Percentiles rank a stretch among this genome's conserved stretches.
Conservation (phyloP, 805 yeast species). For the Saccharomycodes ludwigii region DNA sequence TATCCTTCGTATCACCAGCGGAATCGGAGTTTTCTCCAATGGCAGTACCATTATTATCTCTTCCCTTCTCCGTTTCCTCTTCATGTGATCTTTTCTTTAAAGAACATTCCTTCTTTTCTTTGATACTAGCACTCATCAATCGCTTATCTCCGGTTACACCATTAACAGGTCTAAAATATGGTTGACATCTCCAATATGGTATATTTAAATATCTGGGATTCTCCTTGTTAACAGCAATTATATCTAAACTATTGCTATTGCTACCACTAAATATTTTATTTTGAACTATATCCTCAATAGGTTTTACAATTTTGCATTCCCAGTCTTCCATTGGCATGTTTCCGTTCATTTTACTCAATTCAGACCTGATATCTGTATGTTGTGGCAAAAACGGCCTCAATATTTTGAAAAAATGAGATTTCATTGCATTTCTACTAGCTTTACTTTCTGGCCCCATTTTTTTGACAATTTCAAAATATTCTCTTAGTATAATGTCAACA, state of each 20-base stretch:
- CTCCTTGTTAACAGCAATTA: slow-evolving; percentile 3
- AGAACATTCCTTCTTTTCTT: slow-evolving; percentile 9
- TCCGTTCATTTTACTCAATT: slow-evolving; percentile 43
- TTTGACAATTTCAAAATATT: slow-evolving; percentile 76
- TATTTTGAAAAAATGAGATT: slow-evolving; percentile 83
- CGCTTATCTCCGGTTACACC: slow-evolving; percentile 50
- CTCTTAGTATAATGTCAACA: slow-evolving; percentile 71
- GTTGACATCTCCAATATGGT: slow-evolving; percentile 96
- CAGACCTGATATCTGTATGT: slow-evolving; percentile 68
- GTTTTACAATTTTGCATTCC: slow-evolving; percentile 40
- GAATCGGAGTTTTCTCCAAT: no score
- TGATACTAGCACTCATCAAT: slow-evolving; percentile 17
- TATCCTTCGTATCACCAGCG: no score
- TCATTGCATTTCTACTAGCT: slow-evolving; percentile 76
- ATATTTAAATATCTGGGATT: slow-evolving; percentile 44
- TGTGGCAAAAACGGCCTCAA: slow-evolving; percentile 67
- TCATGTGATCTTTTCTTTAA: neutral
- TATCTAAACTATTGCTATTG: no score
- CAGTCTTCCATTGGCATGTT: slow-evolving; percentile 30
- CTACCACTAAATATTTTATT: slow-evolving; percentile 41
- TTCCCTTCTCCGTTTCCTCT: neutral
- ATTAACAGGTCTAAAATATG: slow-evolving; percentile 80
- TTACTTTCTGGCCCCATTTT: slow-evolving; percentile 24
- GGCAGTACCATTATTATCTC: neutral
- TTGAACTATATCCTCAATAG: slow-evolving; percentile 56